Conservation (phyloP, 2,329 filamentous ascomycete species). For the Zymoseptoria ardabiliae region DNA sequence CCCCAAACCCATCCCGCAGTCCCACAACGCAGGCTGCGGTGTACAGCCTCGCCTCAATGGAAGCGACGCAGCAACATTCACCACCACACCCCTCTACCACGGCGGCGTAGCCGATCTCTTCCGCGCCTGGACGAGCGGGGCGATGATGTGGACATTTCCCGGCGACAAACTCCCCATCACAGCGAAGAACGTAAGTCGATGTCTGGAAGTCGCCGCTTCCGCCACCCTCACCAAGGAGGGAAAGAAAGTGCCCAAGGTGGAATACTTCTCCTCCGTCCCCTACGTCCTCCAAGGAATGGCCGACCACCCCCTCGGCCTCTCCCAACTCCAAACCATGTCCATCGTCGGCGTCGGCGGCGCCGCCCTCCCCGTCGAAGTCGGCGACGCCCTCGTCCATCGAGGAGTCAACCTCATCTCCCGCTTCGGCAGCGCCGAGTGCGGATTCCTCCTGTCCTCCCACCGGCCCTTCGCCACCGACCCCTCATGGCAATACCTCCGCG, state of each 20-base stretch:
- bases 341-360: conserved; percentile 59
- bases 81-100: conserved; percentile 59
- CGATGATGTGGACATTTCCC: conserved; percentile 57
- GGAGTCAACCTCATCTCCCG: conserved; percentile 53
- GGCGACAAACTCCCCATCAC: conserved; percentile 51
- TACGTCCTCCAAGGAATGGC: conserved; percentile 51
- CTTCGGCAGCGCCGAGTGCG: conserved; percentile 60
- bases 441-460: conserved; percentile 57
- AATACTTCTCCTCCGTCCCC: conserved; percentile 57
- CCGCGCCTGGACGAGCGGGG: conserved; percentile 53
- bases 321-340: conserved; percentile 45
- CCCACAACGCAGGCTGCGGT: conserved; percentile 48
- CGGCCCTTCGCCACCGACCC: conserved; percentile 47
- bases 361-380: conserved; percentile 47
- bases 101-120: conserved; percentile 58
- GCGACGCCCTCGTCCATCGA: conserved; percentile 45
- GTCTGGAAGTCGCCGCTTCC: conserved; percentile 36
- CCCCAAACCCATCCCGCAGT: conserved; percentile 56
- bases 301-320: conserved; percentile 37
- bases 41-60: conserved; percentile 45
- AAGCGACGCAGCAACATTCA: conserved; percentile 47
- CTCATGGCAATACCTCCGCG: conserved; percentile 56
- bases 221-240: conserved; percentile 5
- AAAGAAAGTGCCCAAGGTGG: conserved; percentile 31
- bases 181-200: conserved; percentile 44